Evolutionary conservation across 2,329 filamentous ascomycete species (phyloP).

Genomic region (Peltaster fructicola): DNA sequence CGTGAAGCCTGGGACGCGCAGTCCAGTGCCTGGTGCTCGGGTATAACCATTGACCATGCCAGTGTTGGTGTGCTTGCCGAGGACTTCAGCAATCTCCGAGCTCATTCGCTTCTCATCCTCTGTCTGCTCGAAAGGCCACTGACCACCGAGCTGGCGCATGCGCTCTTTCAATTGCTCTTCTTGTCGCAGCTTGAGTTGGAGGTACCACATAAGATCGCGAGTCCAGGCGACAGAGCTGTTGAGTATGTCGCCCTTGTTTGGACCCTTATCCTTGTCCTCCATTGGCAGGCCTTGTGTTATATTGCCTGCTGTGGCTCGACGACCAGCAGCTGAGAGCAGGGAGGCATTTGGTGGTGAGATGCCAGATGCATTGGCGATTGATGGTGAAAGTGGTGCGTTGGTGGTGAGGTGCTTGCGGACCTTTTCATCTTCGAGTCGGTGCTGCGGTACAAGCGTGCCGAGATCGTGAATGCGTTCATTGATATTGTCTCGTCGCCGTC

Average conservation of each 20-base stretch:
- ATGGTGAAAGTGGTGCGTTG: conserved; percentile 75
- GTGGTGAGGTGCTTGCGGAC: conserved; percentile 88
- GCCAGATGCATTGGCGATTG: conserved; percentile 47
- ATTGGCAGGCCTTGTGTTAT: conserved; percentile 85
- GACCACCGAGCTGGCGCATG: conserved; percentile 53
- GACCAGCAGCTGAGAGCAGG: conserved; percentile 67
- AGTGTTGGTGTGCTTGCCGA: conserved; percentile 58
- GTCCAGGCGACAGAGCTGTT: conserved; percentile 97
- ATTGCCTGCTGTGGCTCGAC: conserved; percentile 56
- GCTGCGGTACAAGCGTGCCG: conserved; percentile 77
- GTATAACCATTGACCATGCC: conserved; percentile 58
- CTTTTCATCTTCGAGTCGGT: conserved; percentile 92
- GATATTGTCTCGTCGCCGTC: conserved; percentile 89
- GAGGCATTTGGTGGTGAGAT: conserved; percentile 66
- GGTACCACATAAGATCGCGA: conserved; percentile 91
- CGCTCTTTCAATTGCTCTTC: conserved; percentile 71
- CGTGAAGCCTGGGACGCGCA: conserved; percentile 84
- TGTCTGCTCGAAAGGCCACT: conserved; percentile 62
- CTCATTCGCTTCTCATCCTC: conserved; percentile 96
- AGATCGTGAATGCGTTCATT: conserved; percentile 97
- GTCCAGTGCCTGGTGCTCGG: conserved; percentile 62
- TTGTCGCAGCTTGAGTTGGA: conserved; percentile 74
- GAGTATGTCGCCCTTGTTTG: conserved; percentile 96
- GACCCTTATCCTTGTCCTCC: conserved; percentile 96
- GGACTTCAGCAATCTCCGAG: conserved; percentile 72